These are phyloP conservation scores for Sclerotinia sclerotiorum DNA, from an alignment of 2,329 filamentous ascomycete species.

Conservation along the genomic window DNA sequence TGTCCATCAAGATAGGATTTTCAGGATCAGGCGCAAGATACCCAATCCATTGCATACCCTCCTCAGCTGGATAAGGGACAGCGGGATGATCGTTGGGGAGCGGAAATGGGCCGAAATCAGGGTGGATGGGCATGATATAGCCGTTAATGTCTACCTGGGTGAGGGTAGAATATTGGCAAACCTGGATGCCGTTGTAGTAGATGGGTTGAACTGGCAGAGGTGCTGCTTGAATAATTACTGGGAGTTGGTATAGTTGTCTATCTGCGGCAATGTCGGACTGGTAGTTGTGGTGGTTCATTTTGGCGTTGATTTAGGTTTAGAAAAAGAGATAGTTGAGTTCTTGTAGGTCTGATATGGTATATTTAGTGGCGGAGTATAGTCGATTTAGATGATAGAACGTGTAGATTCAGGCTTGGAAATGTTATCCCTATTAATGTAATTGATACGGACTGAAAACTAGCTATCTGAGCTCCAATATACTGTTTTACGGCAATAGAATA, in stretches of 20 bases:
- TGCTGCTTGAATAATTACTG: not conserved
- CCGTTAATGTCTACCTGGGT: not conserved
- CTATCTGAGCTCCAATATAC: not conserved
- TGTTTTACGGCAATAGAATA: not conserved
- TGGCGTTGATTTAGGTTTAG: not conserved
- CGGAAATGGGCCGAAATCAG: not conserved
- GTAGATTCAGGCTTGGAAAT: accelerated
- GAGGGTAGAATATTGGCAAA: not conserved
- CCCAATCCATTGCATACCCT: not conserved
- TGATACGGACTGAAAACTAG: accelerated
- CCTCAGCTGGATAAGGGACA: not conserved
- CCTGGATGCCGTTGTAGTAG: not conserved
- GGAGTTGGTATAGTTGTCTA: not conserved
- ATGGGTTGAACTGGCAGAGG: not conserved
- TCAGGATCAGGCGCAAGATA: not conserved
- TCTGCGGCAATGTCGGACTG: too few relatives aligned
- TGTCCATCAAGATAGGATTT: not conserved
- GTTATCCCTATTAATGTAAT: not conserved
- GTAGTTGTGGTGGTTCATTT: not conserved
- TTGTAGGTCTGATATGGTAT: accelerated
- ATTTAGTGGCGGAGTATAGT: not conserved
- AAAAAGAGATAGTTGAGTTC: accelerated
- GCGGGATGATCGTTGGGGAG: not conserved
- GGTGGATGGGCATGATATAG: not conserved
- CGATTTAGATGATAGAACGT: not conserved